Evolutionary conservation across 1,139 yeast genomes (phyloP).

Genomic region (Spathaspora sp.): DNA sequence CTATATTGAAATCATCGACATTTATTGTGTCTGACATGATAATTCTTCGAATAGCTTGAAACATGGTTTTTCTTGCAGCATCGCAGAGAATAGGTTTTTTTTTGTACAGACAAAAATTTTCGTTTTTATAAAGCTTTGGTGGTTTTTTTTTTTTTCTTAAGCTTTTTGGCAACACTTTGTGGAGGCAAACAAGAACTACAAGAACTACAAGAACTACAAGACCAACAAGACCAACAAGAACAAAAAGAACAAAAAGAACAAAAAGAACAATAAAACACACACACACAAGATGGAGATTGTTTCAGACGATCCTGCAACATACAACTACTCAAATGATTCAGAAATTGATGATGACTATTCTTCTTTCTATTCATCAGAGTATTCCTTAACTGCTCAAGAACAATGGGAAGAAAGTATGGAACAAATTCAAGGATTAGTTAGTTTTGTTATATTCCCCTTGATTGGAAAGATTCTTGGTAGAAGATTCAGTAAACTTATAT

Average conservation of each 20-base stretch:
- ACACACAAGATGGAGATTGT: constrained; percentile 5
- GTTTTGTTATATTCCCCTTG: constrained; percentile 63
- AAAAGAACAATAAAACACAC: background rate
- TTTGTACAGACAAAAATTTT: background rate
- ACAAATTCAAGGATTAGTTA: constrained; percentile 58
- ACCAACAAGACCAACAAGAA: no score
- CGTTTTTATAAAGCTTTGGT: background rate
- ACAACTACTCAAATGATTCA: constrained; percentile 11
- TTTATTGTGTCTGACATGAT: constrained; percentile 14
- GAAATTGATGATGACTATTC: constrained; percentile 6
- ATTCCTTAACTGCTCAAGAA: constrained; percentile 50
- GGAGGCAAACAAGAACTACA: constrained; percentile 1
- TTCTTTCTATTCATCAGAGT: constrained; percentile 17
- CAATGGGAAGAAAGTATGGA: constrained; percentile 80
- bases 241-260: no score
- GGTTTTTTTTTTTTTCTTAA: background rate
- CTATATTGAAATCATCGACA: constrained; percentile 40
- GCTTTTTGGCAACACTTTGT: constrained; percentile 1
- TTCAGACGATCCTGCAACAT: constrained; percentile 10
- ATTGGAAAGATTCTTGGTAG: constrained; percentile 74
- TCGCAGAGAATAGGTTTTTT: background rate
- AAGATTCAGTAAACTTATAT: constrained; percentile 47
- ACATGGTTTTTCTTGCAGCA: background rate
- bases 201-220: no score
- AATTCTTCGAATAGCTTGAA: constrained; percentile 1